Base-by-base conservation (phyloP, 352 stramenopile genomes). In the Globisporangium rhizosaccharum region DNA sequence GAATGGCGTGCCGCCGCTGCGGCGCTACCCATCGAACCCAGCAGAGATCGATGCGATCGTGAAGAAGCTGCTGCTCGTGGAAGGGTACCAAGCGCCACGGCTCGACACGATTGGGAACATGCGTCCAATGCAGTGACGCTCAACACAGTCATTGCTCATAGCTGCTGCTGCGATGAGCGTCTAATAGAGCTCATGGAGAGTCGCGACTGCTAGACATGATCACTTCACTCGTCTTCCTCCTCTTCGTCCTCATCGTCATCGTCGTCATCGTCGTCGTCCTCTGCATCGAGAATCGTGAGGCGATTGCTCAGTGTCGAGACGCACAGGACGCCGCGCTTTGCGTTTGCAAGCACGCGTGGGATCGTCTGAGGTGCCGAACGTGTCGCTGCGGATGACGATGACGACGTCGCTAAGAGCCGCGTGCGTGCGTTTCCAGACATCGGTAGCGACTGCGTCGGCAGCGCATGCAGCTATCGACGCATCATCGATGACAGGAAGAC, bases 271-370 rank as follows among this genome's bases (percentile, higher is more conserved):
- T 76, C 66, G 17, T 62, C 67, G 25, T 91, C 79, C 67, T 88
- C 81, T 30, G 72, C 79, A 55, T 91, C 82, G 15, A 82, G 73
- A 30, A 91, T 61, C 30, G 60, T 62, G 49, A 91, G 71, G 28
- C 70, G 64, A 50, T 57, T 70, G 20, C 63, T 53, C 51, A 58
- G 56, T 9, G 73, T 50, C 17, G 70, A 62, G 10, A 85, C 59
- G 36, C 76, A 88, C 20, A 91, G 28, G 49, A 88, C 65, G 1
- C 81, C 81, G 51, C 79, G 71, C 62, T 76, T 72, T 15, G 71
- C 81, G 28, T 78, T 77, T 6, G 81, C 59, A 18, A 82, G 63
- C 7, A 86, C 65, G 25, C 63, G 62, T 30, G 65, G 54, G 28
- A 57, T 41, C 6, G 18, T 39, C 41, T 9, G 41, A 56, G 46